Base-by-base conservation (phyloP, 1,284 basidiomycete species). In the Laetiporus sulphureus region DNA sequence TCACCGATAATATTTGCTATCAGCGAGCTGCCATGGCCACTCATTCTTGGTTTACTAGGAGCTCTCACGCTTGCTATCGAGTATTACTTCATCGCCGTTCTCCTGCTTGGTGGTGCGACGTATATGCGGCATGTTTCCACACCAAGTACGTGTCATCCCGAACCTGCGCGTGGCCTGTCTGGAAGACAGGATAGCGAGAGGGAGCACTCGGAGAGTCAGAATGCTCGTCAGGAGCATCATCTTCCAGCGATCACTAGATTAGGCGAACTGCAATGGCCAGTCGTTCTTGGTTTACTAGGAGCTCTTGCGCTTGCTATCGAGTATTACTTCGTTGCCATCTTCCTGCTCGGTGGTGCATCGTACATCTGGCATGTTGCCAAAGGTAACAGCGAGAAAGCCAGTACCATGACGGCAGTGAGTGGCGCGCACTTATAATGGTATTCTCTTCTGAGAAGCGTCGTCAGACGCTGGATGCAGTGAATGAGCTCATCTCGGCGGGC, bases 401-500 rank as follows among this genome's bases (percentile, higher is more conserved):
- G 76, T 53, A 57, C 57, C 30, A 73, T 75, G 61, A 65, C 69
- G 40, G 68, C 71, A 41, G 81, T 84, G 51, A 52, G 79, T 67
- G n/a, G n/a, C n/a, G n/a, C n/a, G 15, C 25, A 22, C 19, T 22
- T 35, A 40, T 8, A 33, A 45, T 33, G 32, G 39, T 38, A n/a
- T 36, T 23, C 19, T 11, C 35, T 27, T 34, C 47, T 38, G 19
- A 6, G 16, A 36, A 32, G 7, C 16, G 45, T 34, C 40, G 41
- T 16, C 48, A 87, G 79, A 78, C 79, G 41, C 63, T 84, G 51
- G 67, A 73, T 47, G 68, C 77, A 15, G 64, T 89, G 27, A 71
- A 79, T 45, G 75, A 82, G 41, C 66, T 90, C 44, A 74, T 85
- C 49, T 60, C 66, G 40, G 75, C 84, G 27, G 79, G 80, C 36